Evolutionary conservation across 2,329 filamentous ascomycete genomes (phyloP).

Genomic region (Phyllosticta paracitricarpa): DNA sequence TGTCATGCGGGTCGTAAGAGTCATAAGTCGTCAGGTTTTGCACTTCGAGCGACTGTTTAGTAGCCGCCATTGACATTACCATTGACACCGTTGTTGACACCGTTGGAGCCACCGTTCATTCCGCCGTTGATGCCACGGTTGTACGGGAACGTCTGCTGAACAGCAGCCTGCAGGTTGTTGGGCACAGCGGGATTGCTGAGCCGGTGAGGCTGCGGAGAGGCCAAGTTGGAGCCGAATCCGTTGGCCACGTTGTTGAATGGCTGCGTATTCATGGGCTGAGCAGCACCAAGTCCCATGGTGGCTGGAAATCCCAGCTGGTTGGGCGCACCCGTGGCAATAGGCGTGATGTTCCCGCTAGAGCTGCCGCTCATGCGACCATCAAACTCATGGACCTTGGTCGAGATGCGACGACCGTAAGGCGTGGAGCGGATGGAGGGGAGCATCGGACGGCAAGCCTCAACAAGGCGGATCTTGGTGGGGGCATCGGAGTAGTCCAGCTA

Average conservation of each 20-base stretch:
- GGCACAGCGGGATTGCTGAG: conserved; percentile 24
- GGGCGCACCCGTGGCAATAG: not conserved
- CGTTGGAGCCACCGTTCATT: not conserved
- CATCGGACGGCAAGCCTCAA: conserved; percentile 77
- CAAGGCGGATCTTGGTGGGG: conserved; percentile 42
- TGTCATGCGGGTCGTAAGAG: not conserved
- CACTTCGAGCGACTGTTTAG: not conserved
- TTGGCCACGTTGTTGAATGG: conserved; percentile 7
- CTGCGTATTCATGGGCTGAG: not conserved
- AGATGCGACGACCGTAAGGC: conserved; percentile 87
- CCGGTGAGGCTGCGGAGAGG: conserved; percentile 10
- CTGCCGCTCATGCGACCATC: conserved; percentile 24
- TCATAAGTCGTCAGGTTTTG: not conserved
- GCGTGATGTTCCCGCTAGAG: conserved; percentile 4
- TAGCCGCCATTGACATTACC: not conserved
- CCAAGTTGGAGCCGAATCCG: conserved; percentile 8
- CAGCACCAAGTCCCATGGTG: not conserved
- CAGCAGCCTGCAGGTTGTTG: conserved; percentile 27
- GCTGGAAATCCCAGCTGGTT: conserved; percentile 3
- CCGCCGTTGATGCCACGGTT: not conserved
- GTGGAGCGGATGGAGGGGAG: conserved; percentile 78
- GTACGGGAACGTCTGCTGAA: conserved; percentile 18
- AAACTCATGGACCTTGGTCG: conserved; percentile 66
- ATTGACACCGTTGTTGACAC: not conserved
- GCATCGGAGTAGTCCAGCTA: conserved; percentile 44